Conservation (phyloP, 176 grass and related monocot genomes). For the Tillandsia fasciculata region DNA sequence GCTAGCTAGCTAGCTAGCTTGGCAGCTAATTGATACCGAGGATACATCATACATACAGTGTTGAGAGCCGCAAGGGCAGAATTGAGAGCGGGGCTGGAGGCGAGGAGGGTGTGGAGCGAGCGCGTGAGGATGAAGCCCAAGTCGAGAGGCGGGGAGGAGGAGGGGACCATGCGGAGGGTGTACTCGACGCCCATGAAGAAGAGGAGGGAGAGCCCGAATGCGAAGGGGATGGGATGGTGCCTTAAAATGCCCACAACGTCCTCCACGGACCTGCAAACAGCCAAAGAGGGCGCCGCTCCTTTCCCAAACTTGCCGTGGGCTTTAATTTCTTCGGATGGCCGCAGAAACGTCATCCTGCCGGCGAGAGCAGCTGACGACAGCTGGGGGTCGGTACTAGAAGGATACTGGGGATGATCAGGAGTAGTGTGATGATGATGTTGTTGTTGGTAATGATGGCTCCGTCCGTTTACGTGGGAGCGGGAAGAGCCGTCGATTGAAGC, state of each 20-base stretch:
- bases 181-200: conserved; percentile 95
- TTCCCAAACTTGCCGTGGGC: no score
- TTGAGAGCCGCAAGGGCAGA: conserved; percentile 78
- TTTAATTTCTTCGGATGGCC: no score
- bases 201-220: conserved; percentile 45
- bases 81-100: conserved; percentile 50
- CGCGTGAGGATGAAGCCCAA: conserved; percentile 53
- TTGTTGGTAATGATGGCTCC: no score
- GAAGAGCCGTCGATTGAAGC: no score
- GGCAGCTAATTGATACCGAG: not conserved
- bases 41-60: conserved; percentile 44
- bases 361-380: no score
- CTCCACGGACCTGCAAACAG: conserved; percentile 8
- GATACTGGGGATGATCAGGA: no score
- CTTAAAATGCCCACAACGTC: conserved; percentile 11
- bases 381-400: no score
- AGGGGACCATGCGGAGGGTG: conserved; percentile 67
- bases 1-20: not conserved
- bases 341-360: no score
- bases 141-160: conserved; percentile 56
- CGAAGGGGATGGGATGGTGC: conserved; percentile 44
- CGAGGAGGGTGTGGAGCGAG: conserved; percentile 42
- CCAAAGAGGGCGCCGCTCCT: no score
- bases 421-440: no score
- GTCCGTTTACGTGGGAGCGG: no score